Percentiles rank a stretch among this genome's conserved stretches.
Conservation (phyloP, 2,329 filamentous ascomycete genomes). For the Didymella pomorum region DNA sequence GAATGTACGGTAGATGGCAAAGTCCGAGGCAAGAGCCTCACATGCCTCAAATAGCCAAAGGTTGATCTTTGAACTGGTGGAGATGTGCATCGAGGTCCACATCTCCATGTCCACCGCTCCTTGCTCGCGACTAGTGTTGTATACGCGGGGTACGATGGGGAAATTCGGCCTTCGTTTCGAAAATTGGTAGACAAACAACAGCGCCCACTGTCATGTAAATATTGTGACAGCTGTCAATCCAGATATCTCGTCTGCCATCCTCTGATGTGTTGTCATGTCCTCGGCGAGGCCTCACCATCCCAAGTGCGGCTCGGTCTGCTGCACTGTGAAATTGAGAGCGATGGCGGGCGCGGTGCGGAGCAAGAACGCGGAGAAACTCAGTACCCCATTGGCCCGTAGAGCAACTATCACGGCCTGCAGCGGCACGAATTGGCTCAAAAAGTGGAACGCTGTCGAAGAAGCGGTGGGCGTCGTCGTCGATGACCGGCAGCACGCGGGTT, state of each 20-base stretch:
- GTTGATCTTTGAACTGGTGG: conserved; percentile 10
- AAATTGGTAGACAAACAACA: conserved; percentile 8
- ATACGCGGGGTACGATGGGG: conserved; percentile 19
- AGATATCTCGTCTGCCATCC: not conserved
- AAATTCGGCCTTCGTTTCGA: not conserved
- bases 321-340: conserved; percentile 33
- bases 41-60: not conserved
- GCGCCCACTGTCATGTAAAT: conserved; percentile 14
- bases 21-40: not conserved
- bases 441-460: conserved; percentile 39
- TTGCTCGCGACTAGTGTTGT: conserved; percentile 8
- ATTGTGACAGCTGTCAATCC: conserved; percentile 25
- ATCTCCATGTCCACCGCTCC: conserved; percentile 9
- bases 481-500: conserved; percentile 40
- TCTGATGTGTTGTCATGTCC: conserved; percentile 15
- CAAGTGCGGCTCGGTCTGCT: conserved; percentile 31
- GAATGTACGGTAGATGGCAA: not conserved
- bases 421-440: conserved; percentile 33
- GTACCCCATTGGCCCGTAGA: conserved; percentile 35
- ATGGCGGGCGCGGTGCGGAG: conserved; percentile 31
- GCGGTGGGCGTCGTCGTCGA: conserved; percentile 41
- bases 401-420: conserved; percentile 25
- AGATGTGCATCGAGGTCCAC: conserved; percentile 6
- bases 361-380: conserved; percentile 11
- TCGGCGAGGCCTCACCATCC: conserved; percentile 25